phyloP scores from a whole-genome alignment of 805 yeast genomes.

The Cyberlindnera euphorbiae region DNA sequence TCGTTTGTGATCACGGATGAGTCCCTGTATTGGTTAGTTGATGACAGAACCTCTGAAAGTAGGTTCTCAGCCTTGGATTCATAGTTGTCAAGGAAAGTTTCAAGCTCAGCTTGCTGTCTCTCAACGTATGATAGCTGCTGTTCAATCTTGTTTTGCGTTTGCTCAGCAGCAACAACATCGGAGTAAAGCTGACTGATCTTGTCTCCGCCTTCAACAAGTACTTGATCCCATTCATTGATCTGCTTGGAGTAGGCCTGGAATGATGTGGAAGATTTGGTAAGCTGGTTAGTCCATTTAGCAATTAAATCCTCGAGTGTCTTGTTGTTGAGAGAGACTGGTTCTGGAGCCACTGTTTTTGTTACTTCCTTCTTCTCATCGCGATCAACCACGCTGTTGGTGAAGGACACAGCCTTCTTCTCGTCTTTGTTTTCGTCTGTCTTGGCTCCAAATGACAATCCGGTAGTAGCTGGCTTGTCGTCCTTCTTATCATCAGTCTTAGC shows the following conservation, averaged over 20 bases:
- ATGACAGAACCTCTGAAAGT: conserved; percentile 32
- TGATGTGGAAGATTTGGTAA: conserved; percentile 65
- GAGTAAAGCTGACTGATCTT: conserved; percentile 73
- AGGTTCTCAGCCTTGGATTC: conserved; percentile 44
- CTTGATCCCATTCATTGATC: conserved; percentile 81
- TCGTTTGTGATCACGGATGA: conserved; percentile 53
- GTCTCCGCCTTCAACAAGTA: conserved; percentile 79
- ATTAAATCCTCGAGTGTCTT: conserved; percentile 91
- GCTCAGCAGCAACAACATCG: conserved; percentile 78
- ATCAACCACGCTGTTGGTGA: conserved; percentile 22
- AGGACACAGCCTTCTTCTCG: conserved; percentile 24
- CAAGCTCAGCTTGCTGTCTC: conserved; percentile 90
- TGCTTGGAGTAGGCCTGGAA: conserved; percentile 72
- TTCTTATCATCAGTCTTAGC: conserved; percentile 15
- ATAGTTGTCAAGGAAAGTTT: conserved; percentile 71
- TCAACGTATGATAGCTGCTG: conserved; percentile 82
- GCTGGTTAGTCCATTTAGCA: conserved; percentile 87
- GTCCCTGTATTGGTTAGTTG: conserved; percentile 26
- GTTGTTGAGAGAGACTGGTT: conserved; percentile 76
- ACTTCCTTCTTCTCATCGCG: conserved; percentile 32
- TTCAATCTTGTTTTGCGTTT: conserved; percentile 78
- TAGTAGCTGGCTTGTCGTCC: conserved; percentile 15
- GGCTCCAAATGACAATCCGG: conserved; percentile 26
- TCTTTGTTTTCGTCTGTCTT: conserved; percentile 20
- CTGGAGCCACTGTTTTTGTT: conserved; percentile 55